Conservation (phyloP, 495 filamentous ascomycete species). For the Tuber magnatum region DNA sequence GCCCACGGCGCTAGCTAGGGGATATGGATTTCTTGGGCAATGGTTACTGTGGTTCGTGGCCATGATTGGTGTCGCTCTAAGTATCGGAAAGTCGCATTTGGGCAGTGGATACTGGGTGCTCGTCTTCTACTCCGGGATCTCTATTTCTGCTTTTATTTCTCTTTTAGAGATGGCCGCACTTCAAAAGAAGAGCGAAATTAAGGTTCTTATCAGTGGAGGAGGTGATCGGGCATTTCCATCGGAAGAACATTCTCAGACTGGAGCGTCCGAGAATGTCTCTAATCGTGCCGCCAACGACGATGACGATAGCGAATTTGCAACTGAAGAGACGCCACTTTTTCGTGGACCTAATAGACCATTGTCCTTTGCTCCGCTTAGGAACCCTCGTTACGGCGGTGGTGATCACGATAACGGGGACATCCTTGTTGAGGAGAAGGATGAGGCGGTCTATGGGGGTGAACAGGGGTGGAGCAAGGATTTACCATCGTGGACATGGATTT, state of each 20-base stretch:
- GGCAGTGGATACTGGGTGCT: constrained; percentile 76
- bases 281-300: constrained; percentile 42
- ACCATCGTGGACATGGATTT: constrained; percentile 74
- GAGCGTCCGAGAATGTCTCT: constrained; percentile 8
- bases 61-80: constrained; percentile 65
- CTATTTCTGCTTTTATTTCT: constrained; percentile 63
- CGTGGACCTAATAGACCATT: constrained; percentile 52
- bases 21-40: constrained; percentile 76
- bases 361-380: constrained; percentile 66
- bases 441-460: constrained; percentile 63
- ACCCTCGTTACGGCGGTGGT: constrained; percentile 31
- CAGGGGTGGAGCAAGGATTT: constrained; percentile 76
- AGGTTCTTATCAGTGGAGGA: neutral
- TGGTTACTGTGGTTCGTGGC: constrained; percentile 65
- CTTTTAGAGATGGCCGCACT: constrained; percentile 74
- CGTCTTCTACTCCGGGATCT: constrained; percentile 67
- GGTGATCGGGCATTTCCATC: constrained; percentile 8
- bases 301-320: constrained; percentile 53
- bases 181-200: constrained; percentile 42
- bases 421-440: constrained; percentile 41
- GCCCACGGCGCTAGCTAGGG: constrained; percentile 77
- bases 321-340: constrained; percentile 75
- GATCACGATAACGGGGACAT: constrained; percentile 41
- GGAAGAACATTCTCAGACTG: constrained; percentile 23
- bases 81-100: constrained; percentile 55